These are phyloP conservation scores for Cucurbita argyrosperma DNA, from an alignment of 306 rosid genomes.

Conservation along the genomic window DNA sequence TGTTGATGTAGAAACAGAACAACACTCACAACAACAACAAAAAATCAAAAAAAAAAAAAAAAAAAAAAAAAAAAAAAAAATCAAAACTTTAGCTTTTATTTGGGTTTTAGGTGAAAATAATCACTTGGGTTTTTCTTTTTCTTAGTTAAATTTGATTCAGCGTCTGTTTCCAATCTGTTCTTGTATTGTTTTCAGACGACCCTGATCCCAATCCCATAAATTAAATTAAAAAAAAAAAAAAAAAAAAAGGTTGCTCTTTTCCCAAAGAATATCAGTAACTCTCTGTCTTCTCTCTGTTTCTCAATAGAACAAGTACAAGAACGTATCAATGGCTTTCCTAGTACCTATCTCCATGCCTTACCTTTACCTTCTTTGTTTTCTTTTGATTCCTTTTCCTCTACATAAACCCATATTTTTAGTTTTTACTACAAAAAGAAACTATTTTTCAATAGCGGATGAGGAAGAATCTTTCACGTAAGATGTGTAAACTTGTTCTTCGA, in stretches of 20 bases:
- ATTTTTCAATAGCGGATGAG: not conserved
- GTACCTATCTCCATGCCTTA: not conserved
- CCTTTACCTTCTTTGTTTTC: not conserved
- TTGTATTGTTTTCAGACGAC: not conserved
- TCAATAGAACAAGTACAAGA: not conserved
- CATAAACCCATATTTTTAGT: not conserved
- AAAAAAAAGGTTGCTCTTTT: not conserved
- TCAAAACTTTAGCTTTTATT: not conserved
- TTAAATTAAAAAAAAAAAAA: not conserved
- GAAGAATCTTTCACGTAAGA: not conserved
- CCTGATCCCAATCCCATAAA: not conserved
- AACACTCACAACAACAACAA: not conserved
- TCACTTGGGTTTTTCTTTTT: not conserved
- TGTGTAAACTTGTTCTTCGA: too few species aligned
- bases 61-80: not conserved
- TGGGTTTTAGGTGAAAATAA: not conserved
- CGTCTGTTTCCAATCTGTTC: not conserved
- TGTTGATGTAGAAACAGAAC: constrained; percentile 48
- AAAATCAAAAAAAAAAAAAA: not conserved
- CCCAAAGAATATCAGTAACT: not conserved
- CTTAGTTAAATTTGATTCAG: not conserved
- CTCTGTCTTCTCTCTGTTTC: not conserved
- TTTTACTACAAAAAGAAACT: not conserved
- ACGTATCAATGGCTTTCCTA: constrained; percentile 2
- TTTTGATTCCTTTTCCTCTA: not conserved